Evolutionary conservation across 371 early-diverging fungal genomes (phyloP).

Genomic region (Rhizopus delemar): DNA sequence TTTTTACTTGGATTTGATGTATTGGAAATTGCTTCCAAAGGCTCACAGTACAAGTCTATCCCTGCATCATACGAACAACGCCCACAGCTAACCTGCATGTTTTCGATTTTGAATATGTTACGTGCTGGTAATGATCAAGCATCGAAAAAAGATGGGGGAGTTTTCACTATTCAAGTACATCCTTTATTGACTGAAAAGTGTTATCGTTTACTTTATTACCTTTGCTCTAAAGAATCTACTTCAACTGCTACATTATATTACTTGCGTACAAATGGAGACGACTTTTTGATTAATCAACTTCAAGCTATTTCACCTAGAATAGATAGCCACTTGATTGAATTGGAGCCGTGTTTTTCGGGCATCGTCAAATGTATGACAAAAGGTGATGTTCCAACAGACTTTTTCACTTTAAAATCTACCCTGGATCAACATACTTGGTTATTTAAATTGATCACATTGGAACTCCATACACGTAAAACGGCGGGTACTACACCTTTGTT

Average conservation of each 20-base stretch:
- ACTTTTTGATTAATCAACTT: conserved; percentile 68
- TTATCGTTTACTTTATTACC: conserved; percentile 74
- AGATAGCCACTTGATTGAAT: conserved; percentile 9
- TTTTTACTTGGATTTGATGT: conserved; percentile 81
- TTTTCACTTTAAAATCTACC: conserved; percentile 54
- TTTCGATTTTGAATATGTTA: conserved; percentile 67
- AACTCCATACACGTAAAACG: conserved; percentile 56
- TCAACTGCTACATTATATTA: conserved; percentile 72
- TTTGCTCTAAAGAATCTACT: conserved; percentile 70
- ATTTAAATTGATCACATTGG: conserved; percentile 77
- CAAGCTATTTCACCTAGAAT: conserved; percentile 37
- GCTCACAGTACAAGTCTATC: conserved; percentile 18
- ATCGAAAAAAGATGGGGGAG: neutral
- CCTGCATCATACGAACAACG: conserved; percentile 23
- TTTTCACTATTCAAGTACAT: conserved; percentile 47
- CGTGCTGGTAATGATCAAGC: conserved; percentile 16
- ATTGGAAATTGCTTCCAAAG: conserved; percentile 20
- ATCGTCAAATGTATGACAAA: conserved; percentile 16
- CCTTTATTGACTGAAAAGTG: conserved; percentile 86
- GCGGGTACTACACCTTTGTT: conserved; percentile 13
- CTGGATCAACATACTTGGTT: conserved; percentile 87
- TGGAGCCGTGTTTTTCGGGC: conserved; percentile 22
- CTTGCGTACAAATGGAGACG: conserved; percentile 65
- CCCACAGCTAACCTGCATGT: conserved; percentile 56
- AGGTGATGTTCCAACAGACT: conserved; percentile 37